Evolutionary conservation across 148 eudicot genomes (phyloP).

Genomic region (Hydrangea macrophylla): DNA sequence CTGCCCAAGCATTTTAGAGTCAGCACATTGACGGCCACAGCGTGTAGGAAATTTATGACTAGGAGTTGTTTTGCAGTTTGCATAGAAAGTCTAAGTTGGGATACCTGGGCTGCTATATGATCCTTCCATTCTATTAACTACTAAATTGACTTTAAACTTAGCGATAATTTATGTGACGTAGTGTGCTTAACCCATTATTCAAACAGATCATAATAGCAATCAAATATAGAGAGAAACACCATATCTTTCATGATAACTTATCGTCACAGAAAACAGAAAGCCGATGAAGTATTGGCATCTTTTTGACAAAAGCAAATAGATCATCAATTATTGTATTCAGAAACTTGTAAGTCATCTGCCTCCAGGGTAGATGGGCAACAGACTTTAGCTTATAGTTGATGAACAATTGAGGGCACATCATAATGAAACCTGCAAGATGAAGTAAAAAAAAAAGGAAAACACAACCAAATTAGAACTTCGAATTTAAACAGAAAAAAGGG

Average conservation of each 20-base stretch:
- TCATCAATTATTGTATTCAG: slow-evolving; percentile 96
- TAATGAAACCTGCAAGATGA: slow-evolving; percentile 67
- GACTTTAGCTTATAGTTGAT: slow-evolving; percentile 95
- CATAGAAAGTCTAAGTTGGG: not conserved
- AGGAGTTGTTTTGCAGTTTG: not conserved
- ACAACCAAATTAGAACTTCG: too few species aligned
- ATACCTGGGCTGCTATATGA: not conserved
- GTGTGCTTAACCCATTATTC: not conserved
- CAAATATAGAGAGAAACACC: not conserved
- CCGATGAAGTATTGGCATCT: slow-evolving; percentile 89
- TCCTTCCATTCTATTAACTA: too few species aligned
- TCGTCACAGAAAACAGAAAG: slow-evolving; percentile 99
- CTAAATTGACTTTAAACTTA: not conserved
- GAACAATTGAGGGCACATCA: slow-evolving; percentile 99
- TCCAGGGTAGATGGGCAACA: slow-evolving; percentile 98
- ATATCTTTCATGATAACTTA: slow-evolving; percentile 28
- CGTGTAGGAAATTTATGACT: not conserved
- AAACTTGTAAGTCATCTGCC: slow-evolving; percentile 99
- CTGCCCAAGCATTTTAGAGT: not conserved
- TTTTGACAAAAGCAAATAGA: slow-evolving; percentile 94
- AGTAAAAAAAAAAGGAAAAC: not conserved
- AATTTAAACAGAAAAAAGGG: too few species aligned
- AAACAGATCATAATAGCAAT: too few species aligned
- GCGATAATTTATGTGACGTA: not conserved
- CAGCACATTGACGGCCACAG: not conserved